A percentile compares a stretch with the other conserved stretches of the same genome.
Evolutionary conservation across 192 early-diverging fungal genomes (phyloP).

Genomic region (Backusella liffmaniae): DNA sequence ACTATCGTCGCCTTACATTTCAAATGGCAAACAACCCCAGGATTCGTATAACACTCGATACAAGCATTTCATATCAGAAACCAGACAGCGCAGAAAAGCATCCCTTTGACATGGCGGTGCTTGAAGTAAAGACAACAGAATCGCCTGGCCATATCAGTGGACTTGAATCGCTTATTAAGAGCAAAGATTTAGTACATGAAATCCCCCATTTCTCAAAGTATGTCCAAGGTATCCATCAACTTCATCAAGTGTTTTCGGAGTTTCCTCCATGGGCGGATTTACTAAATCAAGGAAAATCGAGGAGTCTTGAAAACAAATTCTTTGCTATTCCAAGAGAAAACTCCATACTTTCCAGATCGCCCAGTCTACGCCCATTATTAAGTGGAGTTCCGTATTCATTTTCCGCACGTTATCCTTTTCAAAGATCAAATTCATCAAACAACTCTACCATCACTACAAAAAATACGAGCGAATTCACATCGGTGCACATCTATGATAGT

Average conservation of each 20-base stretch:
- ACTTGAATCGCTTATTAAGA: conserved; percentile 66
- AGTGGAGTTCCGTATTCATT: conserved; percentile 21
- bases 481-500: neutral
- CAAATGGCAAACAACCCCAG: conserved; percentile 82
- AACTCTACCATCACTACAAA: neutral
- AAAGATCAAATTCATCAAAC: neutral
- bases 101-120: conserved; percentile 77
- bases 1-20: conserved; percentile 89
- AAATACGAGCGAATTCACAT: neutral
- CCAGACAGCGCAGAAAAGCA: conserved; percentile 64
- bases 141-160: conserved; percentile 78
- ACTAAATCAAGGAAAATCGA: neutral
- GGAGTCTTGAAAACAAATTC: conserved; percentile 47
- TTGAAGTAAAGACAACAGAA: conserved; percentile 83
- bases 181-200: conserved; percentile 65
- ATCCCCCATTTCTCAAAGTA: conserved; percentile 89
- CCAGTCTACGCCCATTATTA: conserved; percentile 18
- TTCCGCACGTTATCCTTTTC: neutral
- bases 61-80: conserved; percentile 75
- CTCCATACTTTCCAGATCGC: conserved; percentile 11
- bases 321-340: conserved; percentile 62
- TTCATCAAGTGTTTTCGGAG: conserved; percentile 1
- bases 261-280: conserved; percentile 29
- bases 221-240: conserved; percentile 55
- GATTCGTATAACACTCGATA: conserved; percentile 84